Conservation (phyloP, 2,329 filamentous ascomycete genomes). For the Ophiosphaerella herpotricha region DNA sequence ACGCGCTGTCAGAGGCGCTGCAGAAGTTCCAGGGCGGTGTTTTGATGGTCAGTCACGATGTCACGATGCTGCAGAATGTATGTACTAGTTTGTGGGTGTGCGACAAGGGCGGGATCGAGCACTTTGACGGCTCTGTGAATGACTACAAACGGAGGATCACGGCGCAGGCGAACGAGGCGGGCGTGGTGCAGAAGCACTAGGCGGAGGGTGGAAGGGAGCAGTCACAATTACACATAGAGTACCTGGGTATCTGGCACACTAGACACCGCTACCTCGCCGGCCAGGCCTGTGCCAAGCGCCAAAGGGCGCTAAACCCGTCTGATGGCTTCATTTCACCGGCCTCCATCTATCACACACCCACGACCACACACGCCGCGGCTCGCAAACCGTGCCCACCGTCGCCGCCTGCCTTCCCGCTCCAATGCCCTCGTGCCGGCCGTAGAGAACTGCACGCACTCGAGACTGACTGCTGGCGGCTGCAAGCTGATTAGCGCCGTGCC, state of each 20-base stretch:
- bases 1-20: constrained; percentile 84
- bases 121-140: constrained; percentile 93
- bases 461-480: constrained; percentile 31
- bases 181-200: constrained; percentile 70
- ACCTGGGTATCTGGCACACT: no score
- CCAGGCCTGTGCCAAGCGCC: constrained; percentile 3
- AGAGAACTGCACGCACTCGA: constrained; percentile 26
- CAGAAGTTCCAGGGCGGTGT: constrained; percentile 90
- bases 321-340: constrained; percentile 21
- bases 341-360: constrained; percentile 18
- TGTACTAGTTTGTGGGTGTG: constrained; percentile 97
- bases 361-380: constrained; percentile 5
- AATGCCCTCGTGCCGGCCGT: constrained; percentile 34
- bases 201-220: no score
- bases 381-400: background rate
- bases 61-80: constrained; percentile 96
- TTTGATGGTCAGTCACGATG: constrained; percentile 98
- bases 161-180: constrained; percentile 83
- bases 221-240: background rate
- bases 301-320: constrained; percentile 27
- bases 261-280: background rate
- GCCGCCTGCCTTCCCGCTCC: constrained; percentile 12
- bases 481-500: constrained; percentile 18
- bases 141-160: constrained; percentile 97
- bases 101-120: constrained; percentile 89